These are phyloP conservation scores for Gnomoniopsis smithogilvyi DNA, from an alignment of 2,329 filamentous ascomycete species.

Conservation along the genomic window DNA sequence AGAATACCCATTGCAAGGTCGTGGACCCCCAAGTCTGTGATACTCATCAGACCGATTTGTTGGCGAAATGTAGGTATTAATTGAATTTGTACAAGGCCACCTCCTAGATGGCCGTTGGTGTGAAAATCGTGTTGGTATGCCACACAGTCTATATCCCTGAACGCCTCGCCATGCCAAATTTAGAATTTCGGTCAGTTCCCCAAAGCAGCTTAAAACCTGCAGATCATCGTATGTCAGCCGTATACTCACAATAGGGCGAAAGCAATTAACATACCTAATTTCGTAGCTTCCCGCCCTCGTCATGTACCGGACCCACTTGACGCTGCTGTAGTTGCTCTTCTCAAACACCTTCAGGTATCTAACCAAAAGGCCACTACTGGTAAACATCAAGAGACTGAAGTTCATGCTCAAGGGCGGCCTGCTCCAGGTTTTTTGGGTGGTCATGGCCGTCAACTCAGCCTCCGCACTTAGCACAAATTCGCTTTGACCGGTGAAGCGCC, in stretches of 20 bases:
- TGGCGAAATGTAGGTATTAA: background rate
- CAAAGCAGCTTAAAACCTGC: conserved; percentile 6
- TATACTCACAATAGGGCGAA: background rate
- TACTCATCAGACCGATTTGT: background rate
- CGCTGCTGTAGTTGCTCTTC: conserved; percentile 97
- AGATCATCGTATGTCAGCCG: background rate
- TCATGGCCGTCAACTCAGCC: conserved; percentile 92
- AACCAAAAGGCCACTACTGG: conserved; percentile 86
- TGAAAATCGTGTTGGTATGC: background rate
- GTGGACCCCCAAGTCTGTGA: background rate
- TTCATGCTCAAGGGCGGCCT: conserved; percentile 86
- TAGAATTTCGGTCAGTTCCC: background rate
- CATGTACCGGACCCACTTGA: conserved; percentile 99
- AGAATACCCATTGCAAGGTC: background rate
- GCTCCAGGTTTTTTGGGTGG: conserved; percentile 96
- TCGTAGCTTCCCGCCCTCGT: conserved; percentile 97
- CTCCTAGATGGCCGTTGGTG: background rate
- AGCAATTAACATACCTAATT: conserved; percentile 62
- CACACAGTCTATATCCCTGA: background rate
- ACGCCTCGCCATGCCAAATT: conserved; percentile 13
- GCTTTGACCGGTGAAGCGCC: conserved; percentile 95
- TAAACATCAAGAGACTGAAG: conserved; percentile 97
- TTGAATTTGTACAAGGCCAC: background rate
- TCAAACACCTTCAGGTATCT: conserved; percentile 98
- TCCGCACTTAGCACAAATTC: conserved; percentile 95